phyloP scores from a whole-genome alignment of 768 basidiomycete genomes.

The Strobilomyces echinocephalus region DNA sequence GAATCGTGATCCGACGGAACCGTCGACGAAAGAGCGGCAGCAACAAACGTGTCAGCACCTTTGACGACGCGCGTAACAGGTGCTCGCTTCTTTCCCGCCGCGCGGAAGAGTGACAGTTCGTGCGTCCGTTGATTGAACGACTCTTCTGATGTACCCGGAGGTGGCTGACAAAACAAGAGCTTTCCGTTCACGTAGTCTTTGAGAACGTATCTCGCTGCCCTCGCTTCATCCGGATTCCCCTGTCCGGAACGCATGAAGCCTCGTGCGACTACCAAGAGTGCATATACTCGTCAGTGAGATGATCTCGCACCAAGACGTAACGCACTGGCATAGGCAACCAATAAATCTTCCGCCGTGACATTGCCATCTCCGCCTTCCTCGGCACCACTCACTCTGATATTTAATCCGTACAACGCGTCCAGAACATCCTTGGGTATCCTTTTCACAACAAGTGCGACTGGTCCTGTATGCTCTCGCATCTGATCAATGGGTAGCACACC shows the following conservation, averaged over 20 bases:
- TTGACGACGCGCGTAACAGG: constrained; percentile 83
- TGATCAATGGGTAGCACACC: constrained; percentile 98
- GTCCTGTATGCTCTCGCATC: constrained; percentile 88
- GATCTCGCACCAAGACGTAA: constrained; percentile 14
- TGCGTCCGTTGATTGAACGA: constrained; percentile 74
- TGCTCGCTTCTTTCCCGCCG: constrained; percentile 79
- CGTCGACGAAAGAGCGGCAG: constrained; percentile 9
- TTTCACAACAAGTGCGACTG: constrained; percentile 69
- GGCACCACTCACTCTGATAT: constrained; percentile 53
- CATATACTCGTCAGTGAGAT: constrained; percentile 13
- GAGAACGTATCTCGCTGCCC: constrained; percentile 84
- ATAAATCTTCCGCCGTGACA: constrained; percentile 71
- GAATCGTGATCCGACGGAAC: constrained; percentile 16
- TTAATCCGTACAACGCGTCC: constrained; percentile 87
- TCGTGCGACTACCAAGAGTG: constrained; percentile 65
- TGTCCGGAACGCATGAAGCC: constrained; percentile 92
- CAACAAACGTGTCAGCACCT: constrained; percentile 77
- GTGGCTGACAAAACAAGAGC: constrained; percentile 84
- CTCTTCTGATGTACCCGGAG: constrained; percentile 63
- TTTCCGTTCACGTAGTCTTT: constrained; percentile 98
- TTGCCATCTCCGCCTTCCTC: constrained; percentile 86
- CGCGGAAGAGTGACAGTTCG: constrained; percentile 51
- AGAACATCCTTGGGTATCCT: constrained; percentile 78
- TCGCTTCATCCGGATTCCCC: constrained; percentile 96
- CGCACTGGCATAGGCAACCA: constrained; percentile 91